phyloP scores from a whole-genome alignment of 345 rosid genomes.

The Aquilaria malaccensis region DNA sequence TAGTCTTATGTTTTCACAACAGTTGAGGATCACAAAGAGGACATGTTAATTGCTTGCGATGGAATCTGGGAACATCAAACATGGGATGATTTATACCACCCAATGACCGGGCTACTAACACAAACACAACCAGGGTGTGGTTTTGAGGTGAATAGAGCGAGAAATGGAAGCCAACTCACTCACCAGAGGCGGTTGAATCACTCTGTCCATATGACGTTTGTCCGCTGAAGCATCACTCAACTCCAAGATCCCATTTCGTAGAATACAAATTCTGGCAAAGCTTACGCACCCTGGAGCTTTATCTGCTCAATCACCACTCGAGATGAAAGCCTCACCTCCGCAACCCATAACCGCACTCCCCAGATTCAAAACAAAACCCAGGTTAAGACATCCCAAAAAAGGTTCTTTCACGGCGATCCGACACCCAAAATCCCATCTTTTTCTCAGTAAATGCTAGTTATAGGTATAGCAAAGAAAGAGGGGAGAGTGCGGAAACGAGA shows the following conservation, averaged over 20 bases:
- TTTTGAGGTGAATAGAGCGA: neutral
- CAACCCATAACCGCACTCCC: slow-evolving; percentile 19
- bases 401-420: slow-evolving; percentile 6
- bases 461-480: slow-evolving; percentile 1
- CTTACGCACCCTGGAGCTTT: no score
- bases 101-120: no score
- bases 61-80: no score
- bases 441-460: slow-evolving; percentile 1
- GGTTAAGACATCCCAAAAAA: slow-evolving; percentile 19
- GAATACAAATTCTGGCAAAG: neutral
- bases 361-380: slow-evolving; percentile 26
- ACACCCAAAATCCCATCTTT: slow-evolving; percentile 23
- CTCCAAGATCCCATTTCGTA: slow-evolving; percentile 2
- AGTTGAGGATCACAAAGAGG: neutral
- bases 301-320: slow-evolving; percentile 10
- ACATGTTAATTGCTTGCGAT: neutral
- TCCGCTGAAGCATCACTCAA: slow-evolving; percentile 3
- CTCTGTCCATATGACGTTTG: slow-evolving; percentile 44
- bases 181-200: slow-evolving; percentile 77
- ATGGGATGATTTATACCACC: no score
- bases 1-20: no score
- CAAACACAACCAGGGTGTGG: no score
- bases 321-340: slow-evolving; percentile 16
- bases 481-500: slow-evolving; percentile 21
- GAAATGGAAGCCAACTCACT: slow-evolving; percentile 13